Base-by-base conservation (phyloP, 148 eudicot species). In the Talinum fruticosum region DNA sequence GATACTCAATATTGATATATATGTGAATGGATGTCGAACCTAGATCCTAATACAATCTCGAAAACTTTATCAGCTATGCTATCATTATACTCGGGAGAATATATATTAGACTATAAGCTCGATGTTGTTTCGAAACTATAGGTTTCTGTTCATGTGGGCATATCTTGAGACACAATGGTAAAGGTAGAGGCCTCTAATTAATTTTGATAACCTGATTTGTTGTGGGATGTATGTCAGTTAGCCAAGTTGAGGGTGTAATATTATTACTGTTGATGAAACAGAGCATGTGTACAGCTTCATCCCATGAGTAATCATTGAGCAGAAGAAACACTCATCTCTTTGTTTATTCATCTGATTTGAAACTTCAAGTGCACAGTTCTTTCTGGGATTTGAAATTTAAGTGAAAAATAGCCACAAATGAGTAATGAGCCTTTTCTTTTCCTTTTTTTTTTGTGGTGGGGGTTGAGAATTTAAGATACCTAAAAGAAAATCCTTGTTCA, bases 271-370 rank as follows among this genome's bases (percentile, higher is more conserved):
- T 10, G 51, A 49, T 72, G 77, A 32, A 77, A 28, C 77, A 76
- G 74, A 72, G 38, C 80, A 82, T 81, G 76, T 81, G 83, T 76
- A 77, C 34, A 32, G 70, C 77, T 73, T 26, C 71, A 68, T 82
- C 57, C 71, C 41, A 35, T 73, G 32, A 45, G 28, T 32, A 65
- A 77, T 73, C 59, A 72, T 82, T 76, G 57, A 51, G 21, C 15
- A 59, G n/a, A 59, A 59, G 1, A 59, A 59, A 23, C 5, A 4
- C 8, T 24, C 6, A 54, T 54, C 28, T 59, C 64, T n/a, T 59
- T 59, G 64, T 59, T 59, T n/a, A 59, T n/a, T n/a, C 64, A 23
- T 59, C 12, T 59, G 28, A 59, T 59, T 59, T 6, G 64, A n/a
- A 59, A 15, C 57, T 51, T 51, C 26, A 64, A 64, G 30, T 6